phyloP scores from a whole-genome alignment of 2,329 filamentous ascomycete species.

The Fusarium sp. region DNA sequence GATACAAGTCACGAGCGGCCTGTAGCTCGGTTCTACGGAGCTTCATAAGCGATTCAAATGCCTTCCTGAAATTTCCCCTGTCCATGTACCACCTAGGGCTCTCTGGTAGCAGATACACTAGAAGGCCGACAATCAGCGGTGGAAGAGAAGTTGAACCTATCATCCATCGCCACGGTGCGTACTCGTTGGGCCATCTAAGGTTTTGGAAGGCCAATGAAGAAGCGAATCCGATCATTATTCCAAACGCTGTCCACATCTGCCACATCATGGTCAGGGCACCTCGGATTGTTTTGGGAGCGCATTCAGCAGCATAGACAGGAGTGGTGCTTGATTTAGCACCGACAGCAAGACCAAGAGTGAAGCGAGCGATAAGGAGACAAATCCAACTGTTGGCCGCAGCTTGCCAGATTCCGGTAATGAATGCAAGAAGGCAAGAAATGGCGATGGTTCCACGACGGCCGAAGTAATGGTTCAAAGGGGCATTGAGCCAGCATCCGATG shows the following conservation, averaged over 20 bases:
- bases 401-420: constrained; percentile 62
- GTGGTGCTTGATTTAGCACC: constrained; percentile 75
- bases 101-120: constrained; percentile 75
- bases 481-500: constrained; percentile 57
- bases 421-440: constrained; percentile 69
- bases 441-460: constrained; percentile 76
- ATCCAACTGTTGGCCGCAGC: constrained; percentile 64
- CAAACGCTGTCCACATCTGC: constrained; percentile 60
- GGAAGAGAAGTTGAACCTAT: constrained; percentile 70
- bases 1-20: constrained; percentile 66
- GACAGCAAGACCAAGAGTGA: constrained; percentile 78
- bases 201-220: constrained; percentile 68
- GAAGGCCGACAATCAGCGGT: constrained; percentile 67
- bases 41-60: constrained; percentile 61
- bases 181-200: constrained; percentile 60
- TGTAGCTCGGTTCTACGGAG: constrained; percentile 64
- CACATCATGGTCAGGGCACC: constrained; percentile 86
- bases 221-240: constrained; percentile 63
- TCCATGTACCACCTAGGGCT: constrained; percentile 65
- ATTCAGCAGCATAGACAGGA: constrained; percentile 82
- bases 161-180: constrained; percentile 70
- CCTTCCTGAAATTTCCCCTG: constrained; percentile 60
- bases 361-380: constrained; percentile 74
- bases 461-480: constrained; percentile 68
- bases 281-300: constrained; percentile 75